Conservation (phyloP, 768 basidiomycete genomes). For the Mycena rebaudengoi region DNA sequence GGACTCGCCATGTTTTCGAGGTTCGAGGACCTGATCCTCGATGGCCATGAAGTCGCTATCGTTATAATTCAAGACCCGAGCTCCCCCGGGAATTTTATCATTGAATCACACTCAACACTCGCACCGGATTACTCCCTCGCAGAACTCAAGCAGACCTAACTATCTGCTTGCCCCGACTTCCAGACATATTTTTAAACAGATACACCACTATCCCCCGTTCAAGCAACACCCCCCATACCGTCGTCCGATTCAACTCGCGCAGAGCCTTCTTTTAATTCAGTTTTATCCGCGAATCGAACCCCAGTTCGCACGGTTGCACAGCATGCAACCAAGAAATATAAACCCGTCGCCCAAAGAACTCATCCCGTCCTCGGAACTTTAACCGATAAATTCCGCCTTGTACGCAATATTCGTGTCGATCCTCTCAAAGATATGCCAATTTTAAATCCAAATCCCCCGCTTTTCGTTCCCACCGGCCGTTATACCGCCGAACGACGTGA, state of each 20-base stretch:
- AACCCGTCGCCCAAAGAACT: slow-evolving; percentile 27
- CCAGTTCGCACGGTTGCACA: no score
- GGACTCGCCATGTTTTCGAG: neutral
- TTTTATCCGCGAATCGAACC: no score
- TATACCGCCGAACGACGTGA: slow-evolving; percentile 11
- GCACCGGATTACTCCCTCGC: no score
- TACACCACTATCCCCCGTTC: no score
- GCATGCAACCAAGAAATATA: slow-evolving; percentile 26
- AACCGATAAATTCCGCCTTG: slow-evolving; percentile 27
- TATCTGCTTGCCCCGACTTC: no score
- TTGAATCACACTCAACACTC: neutral
- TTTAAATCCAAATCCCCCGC: slow-evolving; percentile 8
- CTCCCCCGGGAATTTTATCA: neutral
- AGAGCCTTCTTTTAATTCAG: no score
- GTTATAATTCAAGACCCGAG: neutral
- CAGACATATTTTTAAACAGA: no score
- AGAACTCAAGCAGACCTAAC: no score
- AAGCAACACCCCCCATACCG: no score
- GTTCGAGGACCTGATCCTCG: neutral
- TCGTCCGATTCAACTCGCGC: no score
- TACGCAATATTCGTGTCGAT: slow-evolving; percentile 17
- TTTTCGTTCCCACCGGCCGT: slow-evolving; percentile 9
- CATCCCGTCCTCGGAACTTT: slow-evolving; percentile 18
- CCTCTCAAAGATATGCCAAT: slow-evolving; percentile 12
- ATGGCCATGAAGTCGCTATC: slow-evolving; percentile 1